Evolutionary conservation across 1,284 basidiomycete species (phyloP), one percentile per base, ranked within the genome.

Genomic region (Boletus smithii): DNA sequence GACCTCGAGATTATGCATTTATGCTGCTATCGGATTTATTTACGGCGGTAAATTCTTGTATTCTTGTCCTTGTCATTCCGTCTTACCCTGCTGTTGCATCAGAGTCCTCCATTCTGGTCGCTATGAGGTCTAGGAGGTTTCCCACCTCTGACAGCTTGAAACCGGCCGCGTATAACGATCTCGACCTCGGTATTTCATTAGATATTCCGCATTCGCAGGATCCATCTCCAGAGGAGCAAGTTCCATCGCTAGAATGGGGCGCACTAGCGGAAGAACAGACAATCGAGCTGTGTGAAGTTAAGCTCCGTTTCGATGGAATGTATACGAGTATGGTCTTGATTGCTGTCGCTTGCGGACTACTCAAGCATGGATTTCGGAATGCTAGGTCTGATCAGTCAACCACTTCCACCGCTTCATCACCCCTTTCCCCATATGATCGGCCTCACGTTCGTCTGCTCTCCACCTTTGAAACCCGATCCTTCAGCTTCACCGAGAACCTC

Each of bases 41-140:
- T 87, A 85, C 55, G 75, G 80, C 58, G 84, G 87, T 83, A 63
- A 46, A 53, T 23, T 10, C 13, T 11, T 23, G 24, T 7, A 4
- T 13, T n/a, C 13, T 24, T 22, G 16, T 16, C 11, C 9, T 11
- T 18, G 9, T 31, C n/a, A 20, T 16, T 0, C 8, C 3, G 1
- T 37, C 44, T 62, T 37, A 65, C 20, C 9, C 10, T 13, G 10
- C 4, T n/a, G 23, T 44, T 37, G 2, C 23, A 52, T 18, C 54
- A 86, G 85, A 85, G 39, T 63, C 71, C 5, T 75, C 80, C 8
- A 69, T 88, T 29, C 49, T 88, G 23, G 68, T 89, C 29, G 86
- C 87, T 6, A 84, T 77, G 54, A 77, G 80, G 42, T 81, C 83
- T 6, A 71, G 69, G 48, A 63, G 70, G 44, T 67, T 74, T 31